Base-by-base conservation (phyloP, 805 yeast genomes). In the Cyberlindnera maritima region DNA sequence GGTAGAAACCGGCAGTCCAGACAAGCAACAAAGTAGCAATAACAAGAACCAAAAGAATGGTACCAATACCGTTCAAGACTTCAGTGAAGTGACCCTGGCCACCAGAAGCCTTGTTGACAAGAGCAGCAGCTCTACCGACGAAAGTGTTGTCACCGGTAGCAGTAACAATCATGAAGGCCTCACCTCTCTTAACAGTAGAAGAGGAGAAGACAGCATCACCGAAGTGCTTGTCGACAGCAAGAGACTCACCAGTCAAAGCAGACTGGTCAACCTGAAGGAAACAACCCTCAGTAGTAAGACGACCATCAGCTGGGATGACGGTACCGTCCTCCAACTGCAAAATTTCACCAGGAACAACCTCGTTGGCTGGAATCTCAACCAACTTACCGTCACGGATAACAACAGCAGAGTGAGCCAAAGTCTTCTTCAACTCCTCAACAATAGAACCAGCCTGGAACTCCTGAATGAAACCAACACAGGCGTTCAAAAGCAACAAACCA, bases 361-460 rank as follows among this genome's bases (percentile, higher is more conserved):
- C 95, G 61, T 80, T 79, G 58, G 96, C 83, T 59, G 82, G 83
- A 58, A 88, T 71, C 74, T 88, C 96, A 60, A 77, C 70, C 54
- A 84, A 68, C 53, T 76, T 72, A 72, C 96, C 92, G 68, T 88
- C 83, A 77, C 97, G 83, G 65, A 90, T 75, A 61, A 88, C 90
- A 57, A 77, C 72, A 60, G 97, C 96, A 69, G 88, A 69, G 79
- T 88, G 86, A 56, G 97, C 96, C 64, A 90, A 77, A 63, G 96
- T 88, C 76, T 90, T 91, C 79, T 90, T 91, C 76, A 90, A 82
- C 72, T 90, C 97, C 49, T 89, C 96, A 60, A 90, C 97, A 79
- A 90, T 90, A 54, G 96, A 89, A 78, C 97, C 97, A 58, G 97
- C 97, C 76, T 90, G 96, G 85, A 75, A 91, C 75, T 90, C 97